Evolutionary conservation across 1,284 basidiomycete genomes (phyloP).

Genomic region (Ceraceosorus guamensis): DNA sequence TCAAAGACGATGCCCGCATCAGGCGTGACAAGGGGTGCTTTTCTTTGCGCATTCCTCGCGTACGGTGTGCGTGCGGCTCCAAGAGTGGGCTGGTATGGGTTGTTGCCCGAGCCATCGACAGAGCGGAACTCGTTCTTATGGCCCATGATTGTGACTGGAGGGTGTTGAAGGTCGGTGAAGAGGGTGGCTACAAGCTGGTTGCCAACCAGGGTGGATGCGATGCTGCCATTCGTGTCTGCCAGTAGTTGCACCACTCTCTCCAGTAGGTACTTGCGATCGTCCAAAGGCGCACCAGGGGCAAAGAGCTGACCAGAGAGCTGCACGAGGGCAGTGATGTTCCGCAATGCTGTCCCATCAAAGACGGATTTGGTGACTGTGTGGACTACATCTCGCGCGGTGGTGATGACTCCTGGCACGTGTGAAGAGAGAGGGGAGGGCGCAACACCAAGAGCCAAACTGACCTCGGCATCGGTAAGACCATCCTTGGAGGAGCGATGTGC

Average conservation of each 20-base stretch:
- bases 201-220: constrained; percentile 8
- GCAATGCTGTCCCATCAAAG: too few species aligned
- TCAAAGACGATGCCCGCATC: constrained; percentile 17
- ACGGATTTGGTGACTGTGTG: too few species aligned
- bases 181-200: constrained; percentile 19
- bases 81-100: constrained; percentile 61
- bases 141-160: constrained; percentile 62
- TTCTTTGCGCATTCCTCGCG: constrained; percentile 52
- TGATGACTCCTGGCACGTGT: too few species aligned
- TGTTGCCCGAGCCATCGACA: constrained; percentile 57
- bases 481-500: too few species aligned
- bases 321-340: too few species aligned
- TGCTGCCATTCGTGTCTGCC: constrained; percentile 19
- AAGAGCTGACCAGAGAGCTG: too few species aligned
- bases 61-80: constrained; percentile 69
- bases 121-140: constrained; percentile 30
- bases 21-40: constrained; percentile 49
- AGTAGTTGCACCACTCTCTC: constrained; percentile 27
- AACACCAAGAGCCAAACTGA: too few species aligned
- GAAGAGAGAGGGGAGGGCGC: too few species aligned
- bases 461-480: too few species aligned
- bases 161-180: constrained; percentile 61
- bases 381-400: too few species aligned
- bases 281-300: constrained; percentile 14
- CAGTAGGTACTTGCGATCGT: constrained; percentile 34